phyloP scores from a whole-genome alignment of 805 yeast genomes.

The Pichia deserticola region DNA sequence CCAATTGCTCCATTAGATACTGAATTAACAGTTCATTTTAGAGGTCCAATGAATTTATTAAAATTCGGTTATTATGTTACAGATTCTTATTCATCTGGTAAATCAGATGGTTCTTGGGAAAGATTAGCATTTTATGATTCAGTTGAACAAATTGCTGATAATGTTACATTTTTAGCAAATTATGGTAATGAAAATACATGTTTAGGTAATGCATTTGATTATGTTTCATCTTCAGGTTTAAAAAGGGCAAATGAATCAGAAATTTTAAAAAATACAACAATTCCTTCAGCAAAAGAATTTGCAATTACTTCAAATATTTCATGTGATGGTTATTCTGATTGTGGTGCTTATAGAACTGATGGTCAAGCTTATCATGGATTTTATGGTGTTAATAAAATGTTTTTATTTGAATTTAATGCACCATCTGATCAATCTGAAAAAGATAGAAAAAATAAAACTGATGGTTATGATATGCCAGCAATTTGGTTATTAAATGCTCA shows the following conservation, averaged over 20 bases:
- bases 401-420: slow-evolving; percentile 61
- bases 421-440: slow-evolving; percentile 42
- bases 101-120: slow-evolving; percentile 42
- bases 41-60: slow-evolving; percentile 62
- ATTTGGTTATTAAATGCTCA: slow-evolving; percentile 65
- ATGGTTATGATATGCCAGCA: slow-evolving; percentile 59
- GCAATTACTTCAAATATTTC: slow-evolving; percentile 50
- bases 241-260: slow-evolving; percentile 39
- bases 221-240: slow-evolving; percentile 52
- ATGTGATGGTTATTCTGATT: slow-evolving; percentile 57
- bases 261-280: slow-evolving; percentile 38
- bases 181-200: slow-evolving; percentile 58
- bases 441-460: slow-evolving; percentile 25
- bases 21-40: slow-evolving; percentile 67
- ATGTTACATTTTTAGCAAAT: slow-evolving; percentile 59
- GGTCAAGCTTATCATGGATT: slow-evolving; percentile 72
- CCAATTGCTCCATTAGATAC: slow-evolving; percentile 58
- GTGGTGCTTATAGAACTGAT: slow-evolving; percentile 72
- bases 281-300: slow-evolving; percentile 54
- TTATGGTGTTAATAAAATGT: slow-evolving; percentile 61
- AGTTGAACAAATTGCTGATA: slow-evolving; percentile 39
- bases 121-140: slow-evolving; percentile 57
- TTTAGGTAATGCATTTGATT: slow-evolving; percentile 61
- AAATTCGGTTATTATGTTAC: slow-evolving; percentile 58
- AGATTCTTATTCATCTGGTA: slow-evolving; percentile 31